Evolutionary conservation across 108 stramenopile genomes (phyloP).

Genomic region (Pseudonitzschia pungens): DNA sequence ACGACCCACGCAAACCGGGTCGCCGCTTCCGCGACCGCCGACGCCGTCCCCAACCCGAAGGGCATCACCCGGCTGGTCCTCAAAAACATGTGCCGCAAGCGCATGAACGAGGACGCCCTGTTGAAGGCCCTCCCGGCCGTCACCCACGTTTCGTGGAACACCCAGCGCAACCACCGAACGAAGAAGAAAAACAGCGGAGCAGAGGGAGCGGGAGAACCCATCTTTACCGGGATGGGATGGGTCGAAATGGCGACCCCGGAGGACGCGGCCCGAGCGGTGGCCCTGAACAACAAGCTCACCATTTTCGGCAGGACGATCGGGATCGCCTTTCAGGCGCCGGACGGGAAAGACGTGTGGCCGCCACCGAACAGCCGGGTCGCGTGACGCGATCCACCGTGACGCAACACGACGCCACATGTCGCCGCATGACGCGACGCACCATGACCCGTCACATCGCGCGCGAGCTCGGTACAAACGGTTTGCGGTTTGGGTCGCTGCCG

Average conservation of each 20-base stretch:
- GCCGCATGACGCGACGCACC: too few species aligned
- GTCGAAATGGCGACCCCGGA: conserved; percentile 66
- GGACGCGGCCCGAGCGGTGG: conserved; percentile 60
- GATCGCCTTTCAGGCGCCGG: conserved; percentile 49
- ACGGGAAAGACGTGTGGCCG: conserved; percentile 75
- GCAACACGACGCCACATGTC: too few species aligned
- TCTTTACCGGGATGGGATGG: conserved; percentile 58
- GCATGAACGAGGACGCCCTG: conserved; percentile 41
- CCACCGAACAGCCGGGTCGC: conserved; percentile 42
- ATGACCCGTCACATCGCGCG: too few species aligned
- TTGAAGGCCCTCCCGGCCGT: conserved; percentile 47
- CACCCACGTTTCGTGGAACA: conserved; percentile 59
- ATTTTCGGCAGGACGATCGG: conserved; percentile 51
- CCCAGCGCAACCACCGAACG: conserved; percentile 28
- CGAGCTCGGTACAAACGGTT: too few species aligned
- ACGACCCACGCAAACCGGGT: too few species aligned
- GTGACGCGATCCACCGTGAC: too few species aligned
- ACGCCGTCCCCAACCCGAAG: conserved; percentile 50
- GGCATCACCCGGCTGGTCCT: conserved; percentile 52
- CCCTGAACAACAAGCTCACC: conserved; percentile 38
- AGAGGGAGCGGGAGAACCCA: conserved; percentile 8
- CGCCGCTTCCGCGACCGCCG: neutral
- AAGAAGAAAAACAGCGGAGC: too few species aligned
- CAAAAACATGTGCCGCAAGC: conserved; percentile 61
- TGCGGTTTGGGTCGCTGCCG: too few species aligned